Percentiles rank a stretch among this genome's conserved stretches.
Conservation (phyloP, 805 yeast genomes). For the Lipomyces oligophaga region DNA sequence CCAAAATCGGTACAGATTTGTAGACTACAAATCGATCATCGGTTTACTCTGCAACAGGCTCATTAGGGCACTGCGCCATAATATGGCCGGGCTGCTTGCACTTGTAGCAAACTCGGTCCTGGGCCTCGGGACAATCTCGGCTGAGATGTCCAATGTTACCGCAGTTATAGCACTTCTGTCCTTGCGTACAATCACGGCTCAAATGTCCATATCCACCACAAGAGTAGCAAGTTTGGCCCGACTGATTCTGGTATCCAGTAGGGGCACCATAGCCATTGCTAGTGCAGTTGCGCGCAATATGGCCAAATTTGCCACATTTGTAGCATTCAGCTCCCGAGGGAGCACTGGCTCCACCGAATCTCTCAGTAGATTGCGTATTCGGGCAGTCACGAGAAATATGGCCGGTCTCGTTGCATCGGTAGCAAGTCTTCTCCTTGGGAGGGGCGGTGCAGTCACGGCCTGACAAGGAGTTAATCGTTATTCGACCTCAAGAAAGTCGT, state of each 20-base stretch:
- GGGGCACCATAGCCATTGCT: slow-evolving; percentile 39
- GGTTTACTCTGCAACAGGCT: slow-evolving; percentile 25
- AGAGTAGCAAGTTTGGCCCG: slow-evolving; percentile 84
- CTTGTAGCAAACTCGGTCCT: slow-evolving; percentile 62
- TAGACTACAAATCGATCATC: too few species aligned
- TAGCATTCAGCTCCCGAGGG: slow-evolving; percentile 65
- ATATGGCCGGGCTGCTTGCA: slow-evolving; percentile 83
- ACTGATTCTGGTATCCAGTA: slow-evolving; percentile 66
- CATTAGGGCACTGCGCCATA: slow-evolving; percentile 72
- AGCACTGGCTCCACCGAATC: slow-evolving; percentile 20
- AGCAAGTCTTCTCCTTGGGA: slow-evolving; percentile 80
- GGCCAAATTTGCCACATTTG: slow-evolving; percentile 88
- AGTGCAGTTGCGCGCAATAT: slow-evolving; percentile 79
- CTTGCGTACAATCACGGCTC: slow-evolving; percentile 71
- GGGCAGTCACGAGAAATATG: slow-evolving; percentile 83
- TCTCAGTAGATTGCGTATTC: slow-evolving; percentile 49
- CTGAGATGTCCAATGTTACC: slow-evolving; percentile 85
- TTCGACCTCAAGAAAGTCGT: neutral
- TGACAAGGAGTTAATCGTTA: slow-evolving; percentile 56
- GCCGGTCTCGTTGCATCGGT: slow-evolving; percentile 87
- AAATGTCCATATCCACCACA: slow-evolving; percentile 87
- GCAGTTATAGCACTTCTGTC: slow-evolving; percentile 85
- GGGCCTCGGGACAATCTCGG: slow-evolving; percentile 68
- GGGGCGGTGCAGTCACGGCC: slow-evolving; percentile 87
- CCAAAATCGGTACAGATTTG: too few species aligned